Percentiles rank a stretch among this genome's conserved stretches.
Evolutionary conservation across 2,329 filamentous ascomycete genomes (phyloP).

Genomic region (Podosphaera fusca): DNA sequence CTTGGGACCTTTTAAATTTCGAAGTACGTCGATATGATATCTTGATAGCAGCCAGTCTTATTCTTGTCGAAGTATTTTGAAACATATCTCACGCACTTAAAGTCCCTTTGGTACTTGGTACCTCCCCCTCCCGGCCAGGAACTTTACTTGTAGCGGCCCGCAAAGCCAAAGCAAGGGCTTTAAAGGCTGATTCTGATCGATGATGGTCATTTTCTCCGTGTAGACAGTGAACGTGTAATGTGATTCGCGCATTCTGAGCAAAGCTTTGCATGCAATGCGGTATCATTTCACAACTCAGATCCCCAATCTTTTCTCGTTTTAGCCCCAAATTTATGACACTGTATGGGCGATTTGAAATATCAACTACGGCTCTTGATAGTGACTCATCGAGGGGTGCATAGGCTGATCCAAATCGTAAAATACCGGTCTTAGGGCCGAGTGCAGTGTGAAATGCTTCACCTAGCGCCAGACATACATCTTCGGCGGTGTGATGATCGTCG

Average conservation of each 20-base stretch:
- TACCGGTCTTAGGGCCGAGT: conserved; percentile 53
- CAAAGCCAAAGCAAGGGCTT: conserved; percentile 76
- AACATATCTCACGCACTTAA: conserved; percentile 28
- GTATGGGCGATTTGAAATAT: conserved; percentile 2
- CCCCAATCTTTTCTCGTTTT: conserved; percentile 78
- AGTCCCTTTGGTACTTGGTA: conserved; percentile 91
- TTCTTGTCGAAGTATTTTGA: not conserved
- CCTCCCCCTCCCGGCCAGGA: conserved; percentile 66
- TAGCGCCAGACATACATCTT: conserved; percentile 83
- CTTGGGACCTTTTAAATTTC: not conserved
- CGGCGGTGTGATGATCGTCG: conserved; percentile 89
- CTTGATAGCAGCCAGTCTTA: not conserved
- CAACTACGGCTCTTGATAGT: conserved; percentile 77
- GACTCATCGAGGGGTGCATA: conserved; percentile 92
- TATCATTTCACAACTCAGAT: conserved; percentile 88
- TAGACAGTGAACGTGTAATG: conserved; percentile 85
- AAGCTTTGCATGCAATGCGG: conserved; percentile 90
- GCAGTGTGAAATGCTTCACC: conserved; percentile 65
- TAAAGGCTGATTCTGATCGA: conserved; percentile 87
- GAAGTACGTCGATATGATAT: not conserved
- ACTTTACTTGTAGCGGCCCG: conserved; percentile 53
- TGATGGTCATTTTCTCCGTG: conserved; percentile 90
- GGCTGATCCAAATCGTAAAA: conserved; percentile 76
- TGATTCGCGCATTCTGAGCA: conserved; percentile 70
- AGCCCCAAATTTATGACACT: conserved; percentile 65